phyloP scores from a whole-genome alignment of 768 basidiomycete species.

The Coprinopsis sp. region DNA sequence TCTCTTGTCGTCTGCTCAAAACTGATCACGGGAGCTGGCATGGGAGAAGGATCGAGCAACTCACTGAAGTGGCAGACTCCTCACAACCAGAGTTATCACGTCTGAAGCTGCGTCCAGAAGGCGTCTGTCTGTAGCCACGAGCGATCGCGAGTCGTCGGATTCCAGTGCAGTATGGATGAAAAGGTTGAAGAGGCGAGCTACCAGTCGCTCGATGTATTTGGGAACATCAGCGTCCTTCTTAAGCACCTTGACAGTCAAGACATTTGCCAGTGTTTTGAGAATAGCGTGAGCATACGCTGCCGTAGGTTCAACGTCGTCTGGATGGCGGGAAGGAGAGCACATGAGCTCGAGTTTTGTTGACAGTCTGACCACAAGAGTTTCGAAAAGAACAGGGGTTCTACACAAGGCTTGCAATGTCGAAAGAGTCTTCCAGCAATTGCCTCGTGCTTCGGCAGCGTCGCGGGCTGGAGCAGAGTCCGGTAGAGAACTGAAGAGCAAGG shows the following conservation, averaged over 20 bases:
- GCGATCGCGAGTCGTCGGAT: constrained; percentile 18
- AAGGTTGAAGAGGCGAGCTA: constrained; percentile 68
- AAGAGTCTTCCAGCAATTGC: constrained; percentile 63
- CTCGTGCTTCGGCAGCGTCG: constrained; percentile 50
- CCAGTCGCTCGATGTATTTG: constrained; percentile 74
- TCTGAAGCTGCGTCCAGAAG: constrained; percentile 59
- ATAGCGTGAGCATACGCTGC: constrained; percentile 86
- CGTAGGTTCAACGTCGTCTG: constrained; percentile 48
- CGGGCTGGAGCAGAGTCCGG: constrained; percentile 61
- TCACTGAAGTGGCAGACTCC: constrained; percentile 60
- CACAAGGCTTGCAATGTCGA: constrained; percentile 69
- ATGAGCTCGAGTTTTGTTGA: constrained; percentile 71
- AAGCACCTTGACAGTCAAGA: constrained; percentile 44
- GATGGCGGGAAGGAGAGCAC: constrained; percentile 34
- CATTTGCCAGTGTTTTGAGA: constrained; percentile 61
- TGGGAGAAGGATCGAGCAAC: constrained; percentile 26
- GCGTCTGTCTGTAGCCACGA: constrained; percentile 39
- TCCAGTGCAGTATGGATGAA: constrained; percentile 40
- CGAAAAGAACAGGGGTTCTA: constrained; percentile 72
- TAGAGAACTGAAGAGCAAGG: constrained; percentile 69
- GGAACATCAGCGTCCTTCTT: constrained; percentile 64
- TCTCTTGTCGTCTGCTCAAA: constrained; percentile 56
- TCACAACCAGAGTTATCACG: constrained; percentile 64
- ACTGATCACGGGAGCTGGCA: constrained; percentile 5
- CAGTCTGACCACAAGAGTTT: constrained; percentile 73